phyloP scores from a whole-genome alignment of 805 yeast genomes.

The Wickerhamomyces ciferrii region DNA sequence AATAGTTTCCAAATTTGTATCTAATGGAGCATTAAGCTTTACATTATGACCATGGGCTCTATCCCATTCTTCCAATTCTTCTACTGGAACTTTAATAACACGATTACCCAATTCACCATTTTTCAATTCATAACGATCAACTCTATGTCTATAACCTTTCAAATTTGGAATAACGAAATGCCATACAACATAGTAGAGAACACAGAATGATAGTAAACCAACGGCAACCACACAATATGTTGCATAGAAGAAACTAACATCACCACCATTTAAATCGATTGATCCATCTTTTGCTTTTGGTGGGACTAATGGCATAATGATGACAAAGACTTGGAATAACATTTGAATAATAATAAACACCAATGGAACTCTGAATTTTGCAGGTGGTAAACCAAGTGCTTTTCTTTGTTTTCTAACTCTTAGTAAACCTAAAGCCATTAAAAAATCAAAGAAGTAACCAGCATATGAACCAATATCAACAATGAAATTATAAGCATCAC shows the following conservation, averaged over 20 bases:
- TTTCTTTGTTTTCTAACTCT: conserved; percentile 45
- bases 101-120: conserved; percentile 66
- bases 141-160: conserved; percentile 44
- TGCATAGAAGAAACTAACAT: conserved; percentile 63
- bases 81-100: conserved; percentile 32
- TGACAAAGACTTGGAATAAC: conserved; percentile 56
- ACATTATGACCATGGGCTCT: conserved; percentile 2
- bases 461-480: conserved; percentile 69
- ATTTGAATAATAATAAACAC: conserved; percentile 57
- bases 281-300: conserved; percentile 41
- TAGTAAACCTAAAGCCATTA: conserved; percentile 55
- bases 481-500: conserved; percentile 77
- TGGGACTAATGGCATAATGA: conserved; percentile 72
- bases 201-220: conserved; percentile 60
- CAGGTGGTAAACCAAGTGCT: conserved; percentile 47
- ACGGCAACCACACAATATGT: conserved; percentile 70
- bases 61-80: conserved; percentile 12
- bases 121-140: conserved; percentile 44
- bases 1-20: background rate
- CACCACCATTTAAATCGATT: conserved; percentile 41
- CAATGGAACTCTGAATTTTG: conserved; percentile 56
- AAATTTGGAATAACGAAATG: conserved; percentile 46
- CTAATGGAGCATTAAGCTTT: background rate
- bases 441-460: conserved; percentile 62
- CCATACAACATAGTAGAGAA: conserved; percentile 62